Percentiles rank a stretch among this genome's conserved stretches.
phyloP scores from a whole-genome alignment of 2,329 filamentous ascomycete species.

The Sporothrix variecibatus region DNA sequence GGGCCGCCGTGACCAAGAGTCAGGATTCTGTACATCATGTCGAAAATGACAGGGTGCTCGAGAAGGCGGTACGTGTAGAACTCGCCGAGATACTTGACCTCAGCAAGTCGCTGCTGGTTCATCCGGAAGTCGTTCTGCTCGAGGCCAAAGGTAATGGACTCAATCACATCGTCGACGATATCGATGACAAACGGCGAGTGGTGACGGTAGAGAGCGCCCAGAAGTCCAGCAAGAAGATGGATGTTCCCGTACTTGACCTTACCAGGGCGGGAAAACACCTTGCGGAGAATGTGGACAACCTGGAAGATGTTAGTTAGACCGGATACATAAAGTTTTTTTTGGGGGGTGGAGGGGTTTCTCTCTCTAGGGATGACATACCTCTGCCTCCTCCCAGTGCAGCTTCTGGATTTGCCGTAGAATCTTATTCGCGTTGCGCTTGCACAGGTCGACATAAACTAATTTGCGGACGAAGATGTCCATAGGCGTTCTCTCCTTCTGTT shows the following conservation, averaged over 20 bases:
- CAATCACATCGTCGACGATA: constrained; percentile 89
- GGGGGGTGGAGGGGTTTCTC: too few relatives aligned
- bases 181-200: constrained; percentile 87
- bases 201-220: constrained; percentile 86
- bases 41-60: constrained; percentile 92
- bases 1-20: constrained; percentile 89
- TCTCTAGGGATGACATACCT: constrained; percentile 51
- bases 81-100: constrained; percentile 94
- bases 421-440: constrained; percentile 90
- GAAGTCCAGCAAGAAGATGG: constrained; percentile 85
- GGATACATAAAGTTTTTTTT: not conserved
- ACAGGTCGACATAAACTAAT: constrained; percentile 90
- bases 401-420: constrained; percentile 92
- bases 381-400: constrained; percentile 94
- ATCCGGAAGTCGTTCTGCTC: constrained; percentile 98
- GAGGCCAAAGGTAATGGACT: constrained; percentile 82
- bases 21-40: constrained; percentile 90
- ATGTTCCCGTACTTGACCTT: constrained; percentile 99
- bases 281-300: constrained; percentile 61
- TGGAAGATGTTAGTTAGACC: constrained; percentile 14
- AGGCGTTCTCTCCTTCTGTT: constrained; percentile 93
- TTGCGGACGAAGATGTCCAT: constrained; percentile 92
- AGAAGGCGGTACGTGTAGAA: constrained; percentile 98
- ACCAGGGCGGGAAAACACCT: constrained; percentile 91
- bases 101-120: constrained; percentile 90